Percentiles rank a stretch among this genome's conserved stretches.
Conservation (phyloP, 2,329 filamentous ascomycete species). For the Alternaria angustiovoidea region DNA sequence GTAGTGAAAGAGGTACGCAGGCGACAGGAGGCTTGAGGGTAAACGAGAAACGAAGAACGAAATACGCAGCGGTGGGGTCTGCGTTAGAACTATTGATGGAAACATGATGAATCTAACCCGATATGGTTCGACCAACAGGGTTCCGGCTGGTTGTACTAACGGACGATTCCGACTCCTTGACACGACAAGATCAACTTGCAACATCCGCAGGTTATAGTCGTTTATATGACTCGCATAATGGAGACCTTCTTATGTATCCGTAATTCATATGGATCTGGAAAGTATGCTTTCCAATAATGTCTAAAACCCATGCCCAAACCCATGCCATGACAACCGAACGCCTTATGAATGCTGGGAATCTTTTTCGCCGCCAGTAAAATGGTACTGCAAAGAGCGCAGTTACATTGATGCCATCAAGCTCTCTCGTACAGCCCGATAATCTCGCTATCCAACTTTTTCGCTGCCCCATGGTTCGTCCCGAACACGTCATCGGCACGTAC, state of each 20-base stretch:
- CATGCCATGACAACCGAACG: not conserved
- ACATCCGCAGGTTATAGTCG: not conserved
- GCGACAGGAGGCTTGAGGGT: not conserved
- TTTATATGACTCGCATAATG: not conserved
- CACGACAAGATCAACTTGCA: not conserved
- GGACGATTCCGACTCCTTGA: not conserved
- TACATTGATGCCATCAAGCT: not conserved
- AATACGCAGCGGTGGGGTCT: slow-evolving; percentile 6
- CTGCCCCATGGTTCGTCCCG: slow-evolving; percentile 14
- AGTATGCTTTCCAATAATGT: too few species aligned
- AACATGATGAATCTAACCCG: not conserved
- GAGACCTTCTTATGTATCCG: not conserved
- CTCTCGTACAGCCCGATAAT: not conserved
- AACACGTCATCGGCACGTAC: slow-evolving; percentile 30
- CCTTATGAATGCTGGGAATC: not conserved
- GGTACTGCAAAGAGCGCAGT: not conserved
- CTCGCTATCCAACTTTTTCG: slow-evolving; percentile 12
- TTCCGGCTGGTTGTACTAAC: not conserved
- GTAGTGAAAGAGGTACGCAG: not conserved
- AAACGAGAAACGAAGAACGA: slow-evolving; percentile 18
- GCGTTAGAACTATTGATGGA: too few species aligned
- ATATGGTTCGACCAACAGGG: not conserved
- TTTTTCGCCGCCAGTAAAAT: not conserved
- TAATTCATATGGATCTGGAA: not conserved
- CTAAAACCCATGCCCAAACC: not conserved